Conservation (phyloP, 371 early-diverging fungal genomes). For the Batkoa obscura region DNA sequence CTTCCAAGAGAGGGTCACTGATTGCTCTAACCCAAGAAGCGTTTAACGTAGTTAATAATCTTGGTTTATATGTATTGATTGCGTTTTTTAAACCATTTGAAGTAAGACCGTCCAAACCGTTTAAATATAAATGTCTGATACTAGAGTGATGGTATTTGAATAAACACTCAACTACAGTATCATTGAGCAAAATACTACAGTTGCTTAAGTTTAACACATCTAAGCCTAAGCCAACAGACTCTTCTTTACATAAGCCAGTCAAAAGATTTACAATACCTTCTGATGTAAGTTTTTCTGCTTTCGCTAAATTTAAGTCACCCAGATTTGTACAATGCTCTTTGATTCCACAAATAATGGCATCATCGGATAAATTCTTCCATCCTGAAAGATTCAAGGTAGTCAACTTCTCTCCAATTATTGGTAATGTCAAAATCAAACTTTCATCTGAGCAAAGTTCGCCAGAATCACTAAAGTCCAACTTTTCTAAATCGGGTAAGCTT, state of each 20-base stretch:
- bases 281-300: neutral
- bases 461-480: neutral
- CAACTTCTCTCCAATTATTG: neutral
- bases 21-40: constrained; percentile 1
- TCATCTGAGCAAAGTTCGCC: neutral
- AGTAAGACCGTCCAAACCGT: neutral
- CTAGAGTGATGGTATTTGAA: neutral
- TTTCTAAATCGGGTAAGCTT: constrained; percentile 6
- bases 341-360: neutral
- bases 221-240: neutral
- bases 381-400: neutral
- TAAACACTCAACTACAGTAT: neutral
- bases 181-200: neutral
- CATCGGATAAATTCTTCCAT: constrained; percentile 3
- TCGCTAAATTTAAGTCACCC: neutral
- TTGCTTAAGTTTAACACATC: neutral
- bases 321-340: neutral
- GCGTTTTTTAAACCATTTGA: neutral
- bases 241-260: neutral
- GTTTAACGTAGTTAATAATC: neutral
- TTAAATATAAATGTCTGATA: neutral
- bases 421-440: neutral
- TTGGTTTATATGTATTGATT: neutral
- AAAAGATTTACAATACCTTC: neutral
- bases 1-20: neutral